Percentiles rank a stretch among this genome's conserved stretches.
These are phyloP conservation scores for Larix kaempferi DNA, from an alignment of 75 land plant species.

Conservation along the genomic window DNA sequence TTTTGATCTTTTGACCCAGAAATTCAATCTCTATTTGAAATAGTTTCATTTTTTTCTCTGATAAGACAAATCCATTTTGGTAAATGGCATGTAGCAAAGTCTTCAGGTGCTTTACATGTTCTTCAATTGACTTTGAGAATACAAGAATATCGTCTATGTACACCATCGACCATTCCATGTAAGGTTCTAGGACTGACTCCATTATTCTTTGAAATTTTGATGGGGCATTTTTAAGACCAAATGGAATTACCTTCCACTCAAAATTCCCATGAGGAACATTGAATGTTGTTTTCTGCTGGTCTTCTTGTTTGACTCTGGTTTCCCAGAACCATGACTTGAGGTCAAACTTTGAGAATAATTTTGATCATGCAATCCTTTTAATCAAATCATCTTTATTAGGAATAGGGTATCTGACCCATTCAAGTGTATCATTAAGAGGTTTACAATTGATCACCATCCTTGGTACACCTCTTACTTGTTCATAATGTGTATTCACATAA, in stretches of 20 bases:
- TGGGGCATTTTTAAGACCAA: not conserved
- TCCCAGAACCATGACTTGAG: not conserved
- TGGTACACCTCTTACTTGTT: no score
- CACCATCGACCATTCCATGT: not conserved
- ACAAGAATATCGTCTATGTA: not conserved
- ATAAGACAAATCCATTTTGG: not conserved
- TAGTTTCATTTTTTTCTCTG: not conserved
- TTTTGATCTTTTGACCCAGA: not conserved
- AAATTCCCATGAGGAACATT: not conserved
- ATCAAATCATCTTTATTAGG: no score
- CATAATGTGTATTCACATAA: no score
- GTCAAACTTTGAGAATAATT: no score
- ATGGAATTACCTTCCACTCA: not conserved
- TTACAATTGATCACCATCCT: no score
- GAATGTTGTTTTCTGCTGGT: not conserved
- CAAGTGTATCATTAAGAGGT: no score
- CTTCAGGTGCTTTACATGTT: not conserved
- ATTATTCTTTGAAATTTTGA: not conserved
- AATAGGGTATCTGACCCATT: no score
- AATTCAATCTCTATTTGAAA: not conserved
- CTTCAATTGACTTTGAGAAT: not conserved
- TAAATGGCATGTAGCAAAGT: not conserved
- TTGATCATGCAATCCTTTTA: no score
- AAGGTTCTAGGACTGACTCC: not conserved
- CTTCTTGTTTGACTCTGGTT: not conserved